Percentiles rank a stretch among this genome's conserved stretches.
phyloP scores from a whole-genome alignment of 2,329 filamentous ascomycete genomes.

The Cercospora nicotianae region DNA sequence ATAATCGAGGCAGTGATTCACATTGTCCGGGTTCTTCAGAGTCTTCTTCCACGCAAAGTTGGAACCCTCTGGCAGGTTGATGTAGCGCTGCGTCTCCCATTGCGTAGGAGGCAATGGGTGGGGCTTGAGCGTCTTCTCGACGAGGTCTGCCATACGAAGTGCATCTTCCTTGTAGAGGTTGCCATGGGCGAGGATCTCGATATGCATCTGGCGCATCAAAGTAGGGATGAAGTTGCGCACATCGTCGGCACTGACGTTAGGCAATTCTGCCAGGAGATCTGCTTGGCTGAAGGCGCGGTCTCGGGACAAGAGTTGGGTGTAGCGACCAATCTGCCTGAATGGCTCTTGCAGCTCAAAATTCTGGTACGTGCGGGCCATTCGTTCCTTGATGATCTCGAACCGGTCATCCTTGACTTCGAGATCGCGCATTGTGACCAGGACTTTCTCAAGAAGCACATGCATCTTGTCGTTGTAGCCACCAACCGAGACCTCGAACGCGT shows the following conservation, averaged over 20 bases:
- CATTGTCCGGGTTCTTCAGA: conserved; percentile 81
- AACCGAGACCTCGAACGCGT: conserved; percentile 70
- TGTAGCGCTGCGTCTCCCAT: conserved; percentile 74
- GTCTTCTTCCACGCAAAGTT: conserved; percentile 82
- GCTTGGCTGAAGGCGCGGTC: conserved; percentile 78
- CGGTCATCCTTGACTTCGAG: conserved; percentile 81
- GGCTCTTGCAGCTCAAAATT: conserved; percentile 89
- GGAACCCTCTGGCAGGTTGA: conserved; percentile 74
- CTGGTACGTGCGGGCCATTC: conserved; percentile 70
- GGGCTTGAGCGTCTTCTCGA: conserved; percentile 76
- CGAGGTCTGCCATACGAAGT: conserved; percentile 76
- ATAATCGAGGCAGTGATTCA: conserved; percentile 60
- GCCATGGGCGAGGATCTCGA: conserved; percentile 85
- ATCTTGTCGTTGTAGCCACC: conserved; percentile 97
- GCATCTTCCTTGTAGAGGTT: conserved; percentile 95
- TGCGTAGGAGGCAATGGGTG: conserved; percentile 72
- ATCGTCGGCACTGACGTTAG: conserved; percentile 70
- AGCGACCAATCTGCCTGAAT: conserved; percentile 83
- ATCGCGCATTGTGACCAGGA: conserved; percentile 79
- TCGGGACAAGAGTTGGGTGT: conserved; percentile 74
- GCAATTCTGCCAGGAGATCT: conserved; percentile 74
- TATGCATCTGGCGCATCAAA: conserved; percentile 77
- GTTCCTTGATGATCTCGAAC: conserved; percentile 89
- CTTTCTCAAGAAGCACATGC: conserved; percentile 83
- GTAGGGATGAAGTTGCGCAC: conserved; percentile 77